Percentiles rank a stretch among this genome's conserved stretches.
phyloP scores from a whole-genome alignment of 2,329 filamentous ascomycete genomes.

The Cephalotrichum gorgonifer region DNA sequence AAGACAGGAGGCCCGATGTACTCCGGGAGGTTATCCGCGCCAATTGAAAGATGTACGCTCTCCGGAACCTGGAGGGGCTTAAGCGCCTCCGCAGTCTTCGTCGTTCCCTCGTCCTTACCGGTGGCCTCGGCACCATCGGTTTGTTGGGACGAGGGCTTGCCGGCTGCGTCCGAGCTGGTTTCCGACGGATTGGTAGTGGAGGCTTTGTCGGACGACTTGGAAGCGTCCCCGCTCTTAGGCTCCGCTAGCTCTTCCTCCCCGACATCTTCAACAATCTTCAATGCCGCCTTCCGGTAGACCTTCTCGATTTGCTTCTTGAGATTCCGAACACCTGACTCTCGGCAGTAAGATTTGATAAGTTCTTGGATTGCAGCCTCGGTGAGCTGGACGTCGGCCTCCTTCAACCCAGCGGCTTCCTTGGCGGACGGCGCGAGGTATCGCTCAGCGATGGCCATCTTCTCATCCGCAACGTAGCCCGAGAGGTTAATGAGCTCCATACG shows the following conservation, averaged over 20 bases:
- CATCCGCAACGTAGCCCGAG: slow-evolving; percentile 92
- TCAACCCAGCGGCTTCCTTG: slow-evolving; percentile 86
- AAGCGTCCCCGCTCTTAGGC: slow-evolving; percentile 34
- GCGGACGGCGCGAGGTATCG: slow-evolving; percentile 85
- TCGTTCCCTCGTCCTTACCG: slow-evolving; percentile 33
- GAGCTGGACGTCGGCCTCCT: slow-evolving; percentile 82
- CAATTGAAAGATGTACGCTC: slow-evolving; percentile 74
- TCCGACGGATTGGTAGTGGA: slow-evolving; percentile 10
- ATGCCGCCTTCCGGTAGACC: slow-evolving; percentile 90
- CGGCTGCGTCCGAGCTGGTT: not conserved
- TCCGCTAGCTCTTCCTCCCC: slow-evolving; percentile 77
- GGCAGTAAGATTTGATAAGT: slow-evolving; percentile 96
- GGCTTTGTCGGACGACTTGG: slow-evolving; percentile 9
- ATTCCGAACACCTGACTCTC: slow-evolving; percentile 93
- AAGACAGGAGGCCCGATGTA: slow-evolving; percentile 95
- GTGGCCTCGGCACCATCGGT: slow-evolving; percentile 13
- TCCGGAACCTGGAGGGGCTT: slow-evolving; percentile 76
- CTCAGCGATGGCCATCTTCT: slow-evolving; percentile 98
- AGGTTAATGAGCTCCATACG: slow-evolving; percentile 97
- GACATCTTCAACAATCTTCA: slow-evolving; percentile 91
- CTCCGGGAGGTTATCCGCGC: slow-evolving; percentile 85
- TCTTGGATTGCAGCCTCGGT: slow-evolving; percentile 84
- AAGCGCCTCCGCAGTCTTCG: slow-evolving; percentile 61
- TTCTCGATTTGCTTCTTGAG: slow-evolving; percentile 99
- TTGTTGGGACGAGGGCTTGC: slow-evolving; percentile 6